Conservation (phyloP, 805 yeast species). For the Zygotorulaspora chibaensis region DNA sequence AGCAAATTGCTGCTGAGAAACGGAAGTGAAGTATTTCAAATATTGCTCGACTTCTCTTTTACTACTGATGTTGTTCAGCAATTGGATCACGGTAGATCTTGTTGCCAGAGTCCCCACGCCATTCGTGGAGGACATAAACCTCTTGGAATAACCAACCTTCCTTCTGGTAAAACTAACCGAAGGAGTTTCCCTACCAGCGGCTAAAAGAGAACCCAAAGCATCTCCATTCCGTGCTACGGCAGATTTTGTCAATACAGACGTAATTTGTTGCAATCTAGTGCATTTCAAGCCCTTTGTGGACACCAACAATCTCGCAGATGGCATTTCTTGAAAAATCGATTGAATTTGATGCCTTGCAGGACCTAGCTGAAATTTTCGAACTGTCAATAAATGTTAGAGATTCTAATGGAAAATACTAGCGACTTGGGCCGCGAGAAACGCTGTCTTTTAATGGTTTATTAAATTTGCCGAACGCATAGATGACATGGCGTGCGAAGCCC, state of each 20-base stretch:
- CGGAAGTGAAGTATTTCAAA: constrained; percentile 92
- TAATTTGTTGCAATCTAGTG: constrained; percentile 16
- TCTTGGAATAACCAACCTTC: constrained; percentile 29
- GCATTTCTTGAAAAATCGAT: constrained; percentile 15
- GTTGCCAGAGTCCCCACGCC: constrained; percentile 43
- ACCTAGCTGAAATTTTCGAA: not conserved
- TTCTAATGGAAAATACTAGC: constrained; percentile 20
- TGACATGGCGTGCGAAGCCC: not conserved
- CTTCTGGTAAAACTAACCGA: constrained; percentile 18
- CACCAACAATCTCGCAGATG: constrained; percentile 27
- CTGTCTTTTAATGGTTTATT: not conserved
- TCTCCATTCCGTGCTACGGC: constrained; percentile 16
- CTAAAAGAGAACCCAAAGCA: constrained; percentile 5
- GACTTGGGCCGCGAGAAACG: constrained; percentile 3
- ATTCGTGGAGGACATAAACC: constrained; percentile 22
- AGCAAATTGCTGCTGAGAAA: constrained; percentile 94
- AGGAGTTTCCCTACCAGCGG: constrained; percentile 8
- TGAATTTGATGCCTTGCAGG: not conserved
- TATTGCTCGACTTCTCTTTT: constrained; percentile 98
- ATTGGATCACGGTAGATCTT: constrained; percentile 91
- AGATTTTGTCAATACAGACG: constrained; percentile 18
- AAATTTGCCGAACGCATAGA: not conserved
- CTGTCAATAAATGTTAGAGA: not conserved
- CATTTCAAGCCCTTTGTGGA: constrained; percentile 27
- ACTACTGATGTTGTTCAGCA: constrained; percentile 92